Conservation (phyloP, 1,284 basidiomycete species). For the Rhodotorula sp. region DNA sequence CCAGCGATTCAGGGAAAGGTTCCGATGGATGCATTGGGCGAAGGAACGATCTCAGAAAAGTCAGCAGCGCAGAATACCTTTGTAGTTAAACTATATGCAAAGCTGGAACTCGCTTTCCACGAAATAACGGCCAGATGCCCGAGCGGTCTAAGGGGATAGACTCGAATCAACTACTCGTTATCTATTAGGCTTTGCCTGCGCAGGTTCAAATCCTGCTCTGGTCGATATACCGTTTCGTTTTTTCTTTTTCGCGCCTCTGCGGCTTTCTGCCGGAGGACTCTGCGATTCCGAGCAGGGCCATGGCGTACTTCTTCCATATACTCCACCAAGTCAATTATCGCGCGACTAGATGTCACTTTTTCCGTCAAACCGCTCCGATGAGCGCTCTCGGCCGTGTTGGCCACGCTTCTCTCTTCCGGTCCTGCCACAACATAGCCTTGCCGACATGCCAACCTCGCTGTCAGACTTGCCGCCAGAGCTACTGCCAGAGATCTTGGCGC, state of each 20-base stretch:
- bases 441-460: conserved; percentile 8
- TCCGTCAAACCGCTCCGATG: too few relatives aligned
- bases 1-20: too few relatives aligned
- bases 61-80: too few relatives aligned
- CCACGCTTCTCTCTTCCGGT: not conserved
- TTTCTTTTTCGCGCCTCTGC: not conserved
- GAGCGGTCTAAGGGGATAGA: conserved; percentile 23
- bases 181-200: conserved; percentile 20
- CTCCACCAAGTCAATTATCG: too few relatives aligned
- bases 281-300: too few relatives aligned
- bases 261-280: too few relatives aligned
- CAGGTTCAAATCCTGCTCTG: conserved; percentile 19
- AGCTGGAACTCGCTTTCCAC: too few relatives aligned
- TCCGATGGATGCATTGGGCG: too few relatives aligned
- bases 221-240: not conserved
- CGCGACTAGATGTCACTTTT: too few relatives aligned
- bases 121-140: conserved; percentile 14
- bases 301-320: too few relatives aligned
- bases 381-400: not conserved
- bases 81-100: too few relatives aligned
- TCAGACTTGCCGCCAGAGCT: conserved; percentile 33
- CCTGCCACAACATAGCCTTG: not conserved
- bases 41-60: too few relatives aligned
- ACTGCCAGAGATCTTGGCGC: conserved; percentile 21
- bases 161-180: conserved; percentile 10